A percentile compares a stretch with the other conserved stretches of the same genome.
phyloP scores from a whole-genome alignment of 805 yeast genomes.

The Pichia kluyveri region DNA sequence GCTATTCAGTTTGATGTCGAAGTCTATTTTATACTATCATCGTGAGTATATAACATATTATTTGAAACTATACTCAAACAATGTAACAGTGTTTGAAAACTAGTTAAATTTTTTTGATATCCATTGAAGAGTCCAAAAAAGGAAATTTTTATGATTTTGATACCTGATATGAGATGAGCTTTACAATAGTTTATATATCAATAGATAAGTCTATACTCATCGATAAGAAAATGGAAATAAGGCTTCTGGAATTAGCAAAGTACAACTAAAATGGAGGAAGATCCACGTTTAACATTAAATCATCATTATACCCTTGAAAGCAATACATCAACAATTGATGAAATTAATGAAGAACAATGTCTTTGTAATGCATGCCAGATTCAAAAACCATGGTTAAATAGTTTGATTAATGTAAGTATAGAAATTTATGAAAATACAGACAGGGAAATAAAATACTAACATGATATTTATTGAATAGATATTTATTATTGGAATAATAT shows the following conservation, averaged over 20 bases:
- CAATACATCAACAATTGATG: neutral
- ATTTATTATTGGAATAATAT: constrained; percentile 6
- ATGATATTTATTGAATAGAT: neutral
- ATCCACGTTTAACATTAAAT: neutral
- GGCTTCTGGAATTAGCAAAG: too few species aligned
- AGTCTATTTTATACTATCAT: too few species aligned
- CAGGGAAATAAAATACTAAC: neutral
- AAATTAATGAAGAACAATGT: neutral
- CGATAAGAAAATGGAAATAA: too few species aligned
- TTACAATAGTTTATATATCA: too few species aligned
- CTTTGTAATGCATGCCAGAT: constrained; percentile 5
- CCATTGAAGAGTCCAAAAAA: constrained; percentile 4
- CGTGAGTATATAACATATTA: too few species aligned
- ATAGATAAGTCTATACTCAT: too few species aligned
- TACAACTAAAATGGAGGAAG: too few species aligned
- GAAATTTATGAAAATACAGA: neutral
- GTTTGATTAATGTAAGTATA: constrained; percentile 3
- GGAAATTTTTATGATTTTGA: neutral
- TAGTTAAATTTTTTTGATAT: neutral
- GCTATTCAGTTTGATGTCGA: too few species aligned
- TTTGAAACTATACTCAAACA: too few species aligned
- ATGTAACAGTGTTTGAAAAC: too few species aligned
- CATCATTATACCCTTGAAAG: neutral
- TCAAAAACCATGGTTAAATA: constrained; percentile 2
- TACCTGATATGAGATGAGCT: too few species aligned